A percentile compares a stretch with the other conserved stretches of the same genome.
Evolutionary conservation across 2,329 filamentous ascomycete species (phyloP).

Genomic region (Claviceps pusilla): DNA sequence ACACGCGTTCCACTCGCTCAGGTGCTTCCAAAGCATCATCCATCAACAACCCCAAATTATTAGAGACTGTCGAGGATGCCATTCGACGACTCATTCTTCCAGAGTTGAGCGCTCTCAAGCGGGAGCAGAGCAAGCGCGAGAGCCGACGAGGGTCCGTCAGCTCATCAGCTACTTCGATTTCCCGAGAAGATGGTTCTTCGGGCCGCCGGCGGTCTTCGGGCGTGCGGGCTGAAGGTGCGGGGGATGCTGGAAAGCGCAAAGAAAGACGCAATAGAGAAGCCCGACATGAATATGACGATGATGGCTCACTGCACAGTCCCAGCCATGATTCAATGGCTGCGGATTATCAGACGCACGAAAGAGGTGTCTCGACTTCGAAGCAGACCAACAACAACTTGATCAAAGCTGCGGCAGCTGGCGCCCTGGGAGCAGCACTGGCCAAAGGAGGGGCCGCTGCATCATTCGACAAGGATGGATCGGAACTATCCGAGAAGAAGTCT

Average conservation of each 20-base stretch:
- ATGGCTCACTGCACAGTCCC: conserved; percentile 31
- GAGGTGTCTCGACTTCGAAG: conserved; percentile 30
- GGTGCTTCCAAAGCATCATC: conserved; percentile 54
- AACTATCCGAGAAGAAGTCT: conserved; percentile 35
- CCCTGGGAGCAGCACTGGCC: conserved; percentile 23
- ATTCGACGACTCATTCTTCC: conserved; percentile 81
- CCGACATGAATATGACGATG: conserved; percentile 38
- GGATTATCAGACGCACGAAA: conserved; percentile 16
- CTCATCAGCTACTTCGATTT: conserved; percentile 39
- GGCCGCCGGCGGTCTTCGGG: conserved; percentile 48
- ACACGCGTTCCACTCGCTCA: conserved; percentile 38
- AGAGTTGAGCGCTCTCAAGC: conserved; percentile 79
- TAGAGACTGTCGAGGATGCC: conserved; percentile 86
- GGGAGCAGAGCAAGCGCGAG: conserved; percentile 68
- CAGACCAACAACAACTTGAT: conserved; percentile 28
- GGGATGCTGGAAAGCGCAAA: conserved; percentile 34
- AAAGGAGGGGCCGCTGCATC: conserved; percentile 18
- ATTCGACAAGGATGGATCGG: conserved; percentile 24
- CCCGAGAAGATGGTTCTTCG: conserved; percentile 40
- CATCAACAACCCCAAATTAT: conserved; percentile 79
- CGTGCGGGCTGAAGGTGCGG: conserved; percentile 35
- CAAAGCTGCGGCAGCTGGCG: conserved; percentile 30
- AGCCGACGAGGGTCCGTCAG: conserved; percentile 51
- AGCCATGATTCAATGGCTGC: conserved; percentile 33
- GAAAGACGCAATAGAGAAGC: conserved; percentile 37